Evolutionary conservation across 2,329 filamentous ascomycete species (phyloP).

Genomic region (Calonectria naviculata): DNA sequence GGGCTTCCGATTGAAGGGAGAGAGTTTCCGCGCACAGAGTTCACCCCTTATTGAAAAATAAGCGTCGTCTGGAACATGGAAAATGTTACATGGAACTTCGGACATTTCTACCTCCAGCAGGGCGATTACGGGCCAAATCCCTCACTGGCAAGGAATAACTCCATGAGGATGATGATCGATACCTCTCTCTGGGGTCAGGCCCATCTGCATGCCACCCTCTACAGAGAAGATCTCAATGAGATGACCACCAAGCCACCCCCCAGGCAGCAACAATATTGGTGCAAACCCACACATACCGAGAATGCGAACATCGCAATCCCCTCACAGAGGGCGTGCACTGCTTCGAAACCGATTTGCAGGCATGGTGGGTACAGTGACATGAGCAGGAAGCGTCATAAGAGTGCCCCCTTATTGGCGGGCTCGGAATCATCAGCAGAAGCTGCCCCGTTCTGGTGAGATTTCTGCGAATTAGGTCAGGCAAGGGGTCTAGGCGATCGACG

Average conservation of each 20-base stretch:
- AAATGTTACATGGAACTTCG: neutral
- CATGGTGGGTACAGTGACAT: neutral
- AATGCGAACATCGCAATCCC: neutral
- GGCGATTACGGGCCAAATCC: neutral
- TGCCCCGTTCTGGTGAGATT: neutral
- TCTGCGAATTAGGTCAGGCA: neutral
- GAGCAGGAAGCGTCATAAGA: neutral
- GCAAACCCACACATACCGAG: neutral
- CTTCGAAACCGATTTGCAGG: neutral
- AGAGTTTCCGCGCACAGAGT: neutral
- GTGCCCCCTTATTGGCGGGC: neutral
- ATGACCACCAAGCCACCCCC: neutral
- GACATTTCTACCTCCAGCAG: neutral
- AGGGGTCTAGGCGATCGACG: conserved; percentile 1
- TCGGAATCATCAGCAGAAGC: neutral
- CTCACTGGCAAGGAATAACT: neutral
- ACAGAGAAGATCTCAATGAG: neutral
- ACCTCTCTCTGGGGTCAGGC: neutral
- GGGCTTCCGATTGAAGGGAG: neutral
- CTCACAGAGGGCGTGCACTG: neutral
- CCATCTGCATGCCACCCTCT: neutral
- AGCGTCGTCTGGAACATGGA: neutral
- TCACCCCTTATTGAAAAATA: neutral
- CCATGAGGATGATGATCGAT: conserved; percentile 1
- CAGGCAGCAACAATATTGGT: neutral